Conservation (phyloP, 75 land plant species). For the Adiantum capillusveneris region DNA sequence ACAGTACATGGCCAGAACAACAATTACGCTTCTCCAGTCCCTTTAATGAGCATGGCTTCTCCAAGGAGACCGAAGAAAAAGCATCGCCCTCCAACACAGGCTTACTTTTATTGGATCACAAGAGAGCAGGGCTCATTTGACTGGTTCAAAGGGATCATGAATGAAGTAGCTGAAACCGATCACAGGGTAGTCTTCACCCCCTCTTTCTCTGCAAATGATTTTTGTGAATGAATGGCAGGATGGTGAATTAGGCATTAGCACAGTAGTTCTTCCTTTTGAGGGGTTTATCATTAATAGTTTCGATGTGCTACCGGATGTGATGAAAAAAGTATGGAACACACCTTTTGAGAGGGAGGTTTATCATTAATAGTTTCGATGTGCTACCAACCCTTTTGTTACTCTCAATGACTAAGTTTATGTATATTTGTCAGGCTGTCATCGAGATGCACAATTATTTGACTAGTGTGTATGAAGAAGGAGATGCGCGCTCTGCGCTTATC, state of each 20-base stretch:
- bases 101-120: conserved; percentile 17
- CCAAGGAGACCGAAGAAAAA: conserved; percentile 1
- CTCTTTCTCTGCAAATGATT: no score
- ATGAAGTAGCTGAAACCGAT: conserved; percentile 12
- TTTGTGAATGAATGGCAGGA: no score
- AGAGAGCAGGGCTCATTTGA: conserved; percentile 18
- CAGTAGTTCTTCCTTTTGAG: no score
- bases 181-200: neutral
- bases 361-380: no score
- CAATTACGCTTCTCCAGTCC: conserved; percentile 6
- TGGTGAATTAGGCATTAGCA: no score
- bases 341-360: no score
- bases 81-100: conserved; percentile 11
- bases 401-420: neutral
- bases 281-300: no score
- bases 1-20: neutral
- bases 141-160: conserved; percentile 18
- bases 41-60: neutral
- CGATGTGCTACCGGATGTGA: no score
- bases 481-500: conserved; percentile 74
- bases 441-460: conserved; percentile 91
- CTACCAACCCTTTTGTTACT: no score
- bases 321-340: no score
- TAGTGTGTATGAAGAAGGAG: conserved; percentile 88
- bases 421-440: conserved; percentile 44